Percentiles rank a stretch among this genome's conserved stretches.
Conservation (phyloP, 345 rosid genomes). For the Eutrema heterophyllum region DNA sequence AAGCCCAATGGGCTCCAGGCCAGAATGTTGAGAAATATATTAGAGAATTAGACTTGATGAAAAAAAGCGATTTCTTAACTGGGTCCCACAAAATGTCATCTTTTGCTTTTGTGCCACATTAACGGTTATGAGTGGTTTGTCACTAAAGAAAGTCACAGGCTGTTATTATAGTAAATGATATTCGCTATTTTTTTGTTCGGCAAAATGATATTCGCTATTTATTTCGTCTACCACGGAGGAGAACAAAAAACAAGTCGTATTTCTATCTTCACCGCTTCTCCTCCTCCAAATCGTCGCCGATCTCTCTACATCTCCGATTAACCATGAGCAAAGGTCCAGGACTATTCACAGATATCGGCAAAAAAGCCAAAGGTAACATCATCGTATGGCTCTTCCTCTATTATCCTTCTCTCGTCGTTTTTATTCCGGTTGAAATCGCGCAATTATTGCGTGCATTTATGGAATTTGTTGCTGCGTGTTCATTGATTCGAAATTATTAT, state of each 20-base stretch:
- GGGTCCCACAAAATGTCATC: neutral
- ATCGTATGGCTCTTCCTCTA: neutral
- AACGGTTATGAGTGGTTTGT: conserved; percentile 1
- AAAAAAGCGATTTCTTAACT: neutral
- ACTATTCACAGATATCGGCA: conserved; percentile 86
- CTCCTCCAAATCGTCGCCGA: conserved; percentile 25
- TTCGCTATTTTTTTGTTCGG: conserved; percentile 8
- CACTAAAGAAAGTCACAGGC: conserved; percentile 10
- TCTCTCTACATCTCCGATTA: conserved; percentile 19
- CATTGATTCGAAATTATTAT: neutral
- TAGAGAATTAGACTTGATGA: too few relatives aligned
- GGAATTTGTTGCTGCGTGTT: neutral
- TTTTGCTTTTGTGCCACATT: neutral
- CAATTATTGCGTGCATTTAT: neutral
- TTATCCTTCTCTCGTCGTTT: neutral
- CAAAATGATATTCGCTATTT: conserved; percentile 5
- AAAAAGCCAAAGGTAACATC: conserved; percentile 67
- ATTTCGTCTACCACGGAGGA: conserved; percentile 2
- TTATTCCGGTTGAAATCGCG: neutral
- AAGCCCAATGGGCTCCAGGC: neutral
- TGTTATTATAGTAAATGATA: conserved; percentile 6
- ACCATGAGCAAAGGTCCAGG: conserved; percentile 89
- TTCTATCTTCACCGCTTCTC: conserved; percentile 15
- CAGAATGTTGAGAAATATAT: neutral
- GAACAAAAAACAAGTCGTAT: neutral